These are phyloP conservation scores for Gossypium bickii DNA, from an alignment of 345 rosid genomes.

Conservation along the genomic window DNA sequence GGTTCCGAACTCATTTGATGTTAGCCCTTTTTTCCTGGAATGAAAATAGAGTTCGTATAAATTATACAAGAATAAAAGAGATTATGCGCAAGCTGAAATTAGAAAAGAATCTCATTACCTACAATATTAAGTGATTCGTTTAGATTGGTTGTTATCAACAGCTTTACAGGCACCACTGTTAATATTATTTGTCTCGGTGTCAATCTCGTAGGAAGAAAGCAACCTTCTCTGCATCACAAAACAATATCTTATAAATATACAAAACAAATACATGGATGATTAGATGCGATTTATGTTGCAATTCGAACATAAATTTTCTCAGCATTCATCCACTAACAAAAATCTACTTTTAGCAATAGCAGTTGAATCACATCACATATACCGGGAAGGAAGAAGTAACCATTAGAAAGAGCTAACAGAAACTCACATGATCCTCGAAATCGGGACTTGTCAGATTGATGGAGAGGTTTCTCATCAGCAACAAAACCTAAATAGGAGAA, in stretches of 20 bases:
- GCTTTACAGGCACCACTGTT: constrained; percentile 25
- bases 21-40: neutral
- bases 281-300: no score
- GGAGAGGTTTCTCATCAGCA: constrained; percentile 91
- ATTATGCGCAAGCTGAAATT: neutral
- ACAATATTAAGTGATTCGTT: constrained; percentile 34
- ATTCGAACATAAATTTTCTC: no score
- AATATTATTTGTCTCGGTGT: constrained; percentile 29
- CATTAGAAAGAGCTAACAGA: neutral
- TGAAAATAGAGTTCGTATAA: neutral
- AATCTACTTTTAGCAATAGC: neutral
- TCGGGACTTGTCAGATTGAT: constrained; percentile 80
- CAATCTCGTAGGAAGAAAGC: constrained; percentile 65
- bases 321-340: neutral
- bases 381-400: neutral
- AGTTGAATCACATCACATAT: neutral
- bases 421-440: constrained; percentile 91
- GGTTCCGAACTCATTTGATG: neutral
- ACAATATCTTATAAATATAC: neutral
- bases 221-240: constrained; percentile 62
- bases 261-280: neutral
- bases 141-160: constrained; percentile 25
- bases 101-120: constrained; percentile 2
- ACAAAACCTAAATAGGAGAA: constrained; percentile 50
- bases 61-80: neutral